Evolutionary conservation across 2,329 filamentous ascomycete genomes (phyloP).

Genomic region (Coleophoma crateriformis): DNA sequence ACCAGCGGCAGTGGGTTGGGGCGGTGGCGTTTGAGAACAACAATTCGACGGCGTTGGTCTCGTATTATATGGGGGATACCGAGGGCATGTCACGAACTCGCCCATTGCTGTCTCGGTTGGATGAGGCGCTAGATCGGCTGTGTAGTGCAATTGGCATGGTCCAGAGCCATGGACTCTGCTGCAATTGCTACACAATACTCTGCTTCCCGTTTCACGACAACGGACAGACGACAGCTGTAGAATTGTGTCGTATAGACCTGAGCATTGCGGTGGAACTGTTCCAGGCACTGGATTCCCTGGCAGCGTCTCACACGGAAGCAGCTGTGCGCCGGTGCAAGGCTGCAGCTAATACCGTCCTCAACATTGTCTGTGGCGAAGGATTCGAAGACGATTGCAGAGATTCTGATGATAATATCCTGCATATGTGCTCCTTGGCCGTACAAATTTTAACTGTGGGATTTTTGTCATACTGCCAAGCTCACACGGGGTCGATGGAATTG

Average conservation of each 20-base stretch:
- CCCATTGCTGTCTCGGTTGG: background rate
- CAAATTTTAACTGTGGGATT: conserved; percentile 7
- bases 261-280: too few relatives aligned
- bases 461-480: conserved; percentile 9
- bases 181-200: background rate
- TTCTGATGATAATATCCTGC: background rate
- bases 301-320: too few relatives aligned
- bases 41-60: background rate
- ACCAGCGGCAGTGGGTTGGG: background rate
- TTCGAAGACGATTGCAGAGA: background rate
- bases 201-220: background rate
- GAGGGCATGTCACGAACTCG: background rate
- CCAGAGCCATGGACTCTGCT: background rate
- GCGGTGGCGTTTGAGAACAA: conserved; percentile 1
- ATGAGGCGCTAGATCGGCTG: background rate
- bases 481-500: conserved; percentile 5
- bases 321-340: too few relatives aligned
- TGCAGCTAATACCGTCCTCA: background rate
- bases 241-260: background rate
- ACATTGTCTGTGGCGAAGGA: background rate
- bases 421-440: conserved; percentile 4
- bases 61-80: background rate
- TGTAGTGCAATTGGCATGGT: background rate
- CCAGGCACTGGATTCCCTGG: too few relatives aligned
- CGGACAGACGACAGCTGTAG: background rate